Evolutionary conservation across 169 alveolate genomes (phyloP).

Genomic region (Plasmodium gaboni): DNA sequence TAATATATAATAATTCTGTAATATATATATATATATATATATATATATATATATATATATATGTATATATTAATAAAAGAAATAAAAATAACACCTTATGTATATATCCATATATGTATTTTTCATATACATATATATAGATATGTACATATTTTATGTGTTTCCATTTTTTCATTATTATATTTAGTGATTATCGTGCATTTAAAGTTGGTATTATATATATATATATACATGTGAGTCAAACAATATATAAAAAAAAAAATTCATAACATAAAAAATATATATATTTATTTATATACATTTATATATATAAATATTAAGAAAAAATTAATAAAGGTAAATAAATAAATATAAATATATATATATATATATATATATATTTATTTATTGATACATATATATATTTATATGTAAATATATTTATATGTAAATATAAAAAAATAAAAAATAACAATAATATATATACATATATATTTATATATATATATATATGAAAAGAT

Average conservation of each 20-base stretch:
- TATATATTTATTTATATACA: neutral
- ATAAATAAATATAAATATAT: constrained; percentile 11
- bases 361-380: constrained; percentile 4
- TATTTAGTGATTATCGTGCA: neutral
- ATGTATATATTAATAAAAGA: neutral
- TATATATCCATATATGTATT: neutral
- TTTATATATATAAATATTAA: constrained; percentile 22
- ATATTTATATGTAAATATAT: neutral
- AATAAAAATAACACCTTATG: too few species aligned
- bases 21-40: constrained; percentile 1
- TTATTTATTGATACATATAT: neutral
- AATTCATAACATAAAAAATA: constrained; percentile 1
- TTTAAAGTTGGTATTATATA: neutral
- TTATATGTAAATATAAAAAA: neutral
- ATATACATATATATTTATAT: neutral
- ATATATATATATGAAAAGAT: constrained; percentile 6
- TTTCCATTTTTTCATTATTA: neutral
- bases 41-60: constrained; percentile 18
- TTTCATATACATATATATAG: too few species aligned
- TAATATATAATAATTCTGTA: neutral
- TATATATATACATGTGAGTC: neutral
- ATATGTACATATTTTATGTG: neutral
- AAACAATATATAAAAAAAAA: too few species aligned
- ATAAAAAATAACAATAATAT: neutral
- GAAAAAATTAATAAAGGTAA: neutral